Evolutionary conservation across 2,329 filamentous ascomycete species (phyloP), one percentile per base, ranked within the genome.

Genomic region (Bipolaris gigantea): DNA sequence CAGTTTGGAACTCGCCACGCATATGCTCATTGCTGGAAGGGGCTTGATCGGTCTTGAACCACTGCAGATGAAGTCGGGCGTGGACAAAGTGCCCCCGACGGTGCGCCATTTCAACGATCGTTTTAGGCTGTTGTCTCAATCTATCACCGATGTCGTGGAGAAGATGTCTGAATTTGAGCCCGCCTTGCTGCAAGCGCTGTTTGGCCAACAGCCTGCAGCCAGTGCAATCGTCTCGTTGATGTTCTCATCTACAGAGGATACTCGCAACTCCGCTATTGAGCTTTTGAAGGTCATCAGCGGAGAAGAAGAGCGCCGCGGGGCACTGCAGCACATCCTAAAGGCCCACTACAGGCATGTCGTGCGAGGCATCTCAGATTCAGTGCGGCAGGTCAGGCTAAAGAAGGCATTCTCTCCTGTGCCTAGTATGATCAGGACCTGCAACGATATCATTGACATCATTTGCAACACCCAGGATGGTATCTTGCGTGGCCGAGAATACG

Each of bases 241-340:
- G 6, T 86, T 97, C 51, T 92, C 92, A 39, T 89, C 90, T 15
- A 88, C 95, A 62, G 80, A 89, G 51, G 83, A 86, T 53, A 87
- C 94, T 32, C 91, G 90, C 57, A 88, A 92, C 69, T 88, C 90
- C 15, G 87, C 89, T 1, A 83, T 92, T 6, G 89, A 92, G 61
- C 78, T 97, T 25, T 83, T 97, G 60, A 96, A 96, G 73, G 85
- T 85, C 33, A 84, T 93, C 64, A 94, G 90, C 33, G 84, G 83
- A 8, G 85, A 95, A 71, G 81, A 82, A 48, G 81, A 80, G 55
- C 79, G 85, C 51, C 76, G 81, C 57, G 84, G 87, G 60, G 85
- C 85, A 15, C 75, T 89, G 13, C 81, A 81, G 40, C 80, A 86
- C 63, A 73, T 88, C n/a, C 68, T 87, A n/a, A 75, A 79, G 44